Conservation (phyloP, 345 rosid species). For the Murraya paniculata region DNA sequence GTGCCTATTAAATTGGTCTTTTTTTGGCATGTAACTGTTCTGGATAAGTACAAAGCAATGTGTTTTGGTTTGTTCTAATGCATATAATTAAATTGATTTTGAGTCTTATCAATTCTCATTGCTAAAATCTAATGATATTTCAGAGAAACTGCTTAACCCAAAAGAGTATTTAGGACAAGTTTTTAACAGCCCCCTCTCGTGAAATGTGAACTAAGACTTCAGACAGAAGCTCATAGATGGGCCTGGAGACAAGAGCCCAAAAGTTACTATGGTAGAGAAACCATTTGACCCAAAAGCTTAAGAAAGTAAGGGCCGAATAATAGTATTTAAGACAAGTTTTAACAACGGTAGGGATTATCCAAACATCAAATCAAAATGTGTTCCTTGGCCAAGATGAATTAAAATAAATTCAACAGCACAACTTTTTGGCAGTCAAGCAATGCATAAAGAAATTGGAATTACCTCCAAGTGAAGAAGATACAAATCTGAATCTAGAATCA, state of each 20-base stretch:
- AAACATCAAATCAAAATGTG: not conserved
- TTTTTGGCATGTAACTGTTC: not conserved
- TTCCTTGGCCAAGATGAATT: not conserved
- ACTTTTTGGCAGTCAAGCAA: not conserved
- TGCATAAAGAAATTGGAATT: not conserved
- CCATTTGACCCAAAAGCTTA: too few species aligned
- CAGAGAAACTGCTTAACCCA: too few species aligned
- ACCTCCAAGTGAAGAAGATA: constrained; percentile 51
- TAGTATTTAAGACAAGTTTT: too few species aligned
- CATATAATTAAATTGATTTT: not conserved
- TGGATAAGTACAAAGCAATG: not conserved
- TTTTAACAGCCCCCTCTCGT: too few species aligned
- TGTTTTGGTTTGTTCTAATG: not conserved
- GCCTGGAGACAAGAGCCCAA: too few species aligned
- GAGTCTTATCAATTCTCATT: too few species aligned
- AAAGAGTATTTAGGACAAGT: too few species aligned
- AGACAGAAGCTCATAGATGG: too few species aligned
- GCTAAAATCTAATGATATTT: too few species aligned
- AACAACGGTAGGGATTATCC: not conserved
- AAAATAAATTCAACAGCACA: not conserved
- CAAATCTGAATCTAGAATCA: constrained; percentile 45
- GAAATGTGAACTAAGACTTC: too few species aligned
- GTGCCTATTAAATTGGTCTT: not conserved
- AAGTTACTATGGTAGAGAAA: too few species aligned
- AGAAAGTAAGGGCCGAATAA: too few species aligned